These are phyloP conservation scores for Porogramme epimiltina DNA, from an alignment of 1,284 basidiomycete species.

Conservation along the genomic window DNA sequence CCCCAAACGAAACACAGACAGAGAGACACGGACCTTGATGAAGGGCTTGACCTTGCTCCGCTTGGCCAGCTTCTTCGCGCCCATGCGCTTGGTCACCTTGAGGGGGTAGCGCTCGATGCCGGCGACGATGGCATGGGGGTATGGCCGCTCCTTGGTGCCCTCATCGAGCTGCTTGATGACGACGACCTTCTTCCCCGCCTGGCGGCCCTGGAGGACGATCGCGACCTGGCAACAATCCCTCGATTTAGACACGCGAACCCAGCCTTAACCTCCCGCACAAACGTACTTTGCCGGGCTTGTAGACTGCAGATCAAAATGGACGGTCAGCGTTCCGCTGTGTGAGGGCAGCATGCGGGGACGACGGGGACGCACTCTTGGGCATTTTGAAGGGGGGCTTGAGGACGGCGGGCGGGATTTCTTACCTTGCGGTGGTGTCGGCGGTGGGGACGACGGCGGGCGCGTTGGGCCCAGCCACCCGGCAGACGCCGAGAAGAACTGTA, in stretches of 20 bases:
- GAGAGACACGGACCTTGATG: constrained; percentile 79
- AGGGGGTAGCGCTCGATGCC: constrained; percentile 95
- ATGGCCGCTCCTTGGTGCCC: constrained; percentile 87
- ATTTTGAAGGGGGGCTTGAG: constrained; percentile 54
- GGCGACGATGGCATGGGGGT: constrained; percentile 95
- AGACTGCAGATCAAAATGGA: constrained; percentile 61
- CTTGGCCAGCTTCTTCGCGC: constrained; percentile 88
- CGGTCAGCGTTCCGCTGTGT: neutral
- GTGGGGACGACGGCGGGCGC: constrained; percentile 10
- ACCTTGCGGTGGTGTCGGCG: constrained; percentile 18
- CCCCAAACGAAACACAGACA: no score
- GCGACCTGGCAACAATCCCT: constrained; percentile 61
- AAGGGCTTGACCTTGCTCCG: constrained; percentile 98
- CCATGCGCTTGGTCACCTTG: constrained; percentile 96
- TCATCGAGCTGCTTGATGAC: constrained; percentile 89
- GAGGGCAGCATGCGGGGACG: neutral
- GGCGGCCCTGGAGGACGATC: constrained; percentile 94
- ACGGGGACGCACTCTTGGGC: constrained; percentile 57
- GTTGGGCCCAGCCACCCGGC: constrained; percentile 32
- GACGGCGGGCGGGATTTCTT: constrained; percentile 27
- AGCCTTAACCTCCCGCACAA: neutral
- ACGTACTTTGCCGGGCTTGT: constrained; percentile 95
- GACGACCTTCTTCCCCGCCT: constrained; percentile 93
- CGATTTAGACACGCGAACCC: constrained; percentile 1
- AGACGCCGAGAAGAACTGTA: constrained; percentile 28